Percentiles rank a stretch among this genome's conserved stretches.
Evolutionary conservation across 305 asterid genomes (phyloP).

Genomic region (Solanum chacoense): DNA sequence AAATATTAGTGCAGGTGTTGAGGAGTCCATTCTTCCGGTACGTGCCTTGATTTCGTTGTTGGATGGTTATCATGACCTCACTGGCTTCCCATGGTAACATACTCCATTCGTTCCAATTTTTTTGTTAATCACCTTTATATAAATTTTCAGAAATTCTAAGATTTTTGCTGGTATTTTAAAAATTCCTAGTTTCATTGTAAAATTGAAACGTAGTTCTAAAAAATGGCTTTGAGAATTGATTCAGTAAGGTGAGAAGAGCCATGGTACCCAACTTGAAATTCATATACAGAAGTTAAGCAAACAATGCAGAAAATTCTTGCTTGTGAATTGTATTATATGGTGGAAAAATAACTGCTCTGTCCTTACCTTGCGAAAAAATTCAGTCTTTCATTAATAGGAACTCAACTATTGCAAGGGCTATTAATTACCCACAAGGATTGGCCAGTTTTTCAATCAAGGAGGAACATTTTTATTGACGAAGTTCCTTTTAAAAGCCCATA

Average conservation of each 20-base stretch:
- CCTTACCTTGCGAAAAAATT: not conserved
- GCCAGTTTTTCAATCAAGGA: not conserved
- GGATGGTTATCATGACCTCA: slow-evolving; percentile 22
- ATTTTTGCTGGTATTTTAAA: not conserved
- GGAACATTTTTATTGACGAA: not conserved
- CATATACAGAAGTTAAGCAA: not conserved
- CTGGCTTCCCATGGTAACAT: slow-evolving; percentile 30
- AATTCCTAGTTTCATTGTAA: not conserved
- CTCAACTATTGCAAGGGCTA: not conserved
- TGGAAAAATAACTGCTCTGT: not conserved
- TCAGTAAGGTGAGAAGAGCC: not conserved
- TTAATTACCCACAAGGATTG: not conserved
- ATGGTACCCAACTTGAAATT: not conserved
- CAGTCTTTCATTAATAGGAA: not conserved
- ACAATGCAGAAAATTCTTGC: not conserved
- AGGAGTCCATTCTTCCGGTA: slow-evolving; percentile 18
- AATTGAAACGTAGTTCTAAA: not conserved
- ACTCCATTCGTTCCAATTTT: not conserved
- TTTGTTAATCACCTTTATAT: not conserved
- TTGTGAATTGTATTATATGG: not conserved
- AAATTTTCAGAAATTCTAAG: not conserved
- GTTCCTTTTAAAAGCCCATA: not conserved
- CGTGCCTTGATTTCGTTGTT: slow-evolving; percentile 21
- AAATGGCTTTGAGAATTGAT: not conserved
- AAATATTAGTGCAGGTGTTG: not conserved